Evolutionary conservation across 2,329 filamentous ascomycete genomes (phyloP).

Genomic region (Fusarium floridanum): DNA sequence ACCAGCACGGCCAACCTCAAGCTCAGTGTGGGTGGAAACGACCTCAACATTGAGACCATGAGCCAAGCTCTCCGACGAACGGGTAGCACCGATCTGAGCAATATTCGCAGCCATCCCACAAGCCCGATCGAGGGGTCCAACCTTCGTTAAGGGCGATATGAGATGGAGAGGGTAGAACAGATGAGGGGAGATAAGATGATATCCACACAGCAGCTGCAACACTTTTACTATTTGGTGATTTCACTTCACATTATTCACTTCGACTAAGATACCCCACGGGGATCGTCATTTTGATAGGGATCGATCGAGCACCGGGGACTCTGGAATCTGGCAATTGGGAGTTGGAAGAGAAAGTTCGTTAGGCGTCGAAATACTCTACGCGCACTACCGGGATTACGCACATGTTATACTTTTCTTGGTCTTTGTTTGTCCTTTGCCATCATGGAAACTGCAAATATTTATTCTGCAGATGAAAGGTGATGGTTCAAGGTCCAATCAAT

Average conservation of each 20-base stretch:
- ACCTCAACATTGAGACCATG: conserved; percentile 95
- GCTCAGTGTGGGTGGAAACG: conserved; percentile 60
- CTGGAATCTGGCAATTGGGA: conserved; percentile 47
- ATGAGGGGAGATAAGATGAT: conserved; percentile 25
- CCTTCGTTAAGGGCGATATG: conserved; percentile 43
- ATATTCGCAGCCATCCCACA: conserved; percentile 66
- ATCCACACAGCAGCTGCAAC: conserved; percentile 36
- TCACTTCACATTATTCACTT: conserved; percentile 40
- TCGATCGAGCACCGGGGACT: conserved; percentile 36
- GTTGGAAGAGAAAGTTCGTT: conserved; percentile 48
- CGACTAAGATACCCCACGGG: conserved; percentile 32
- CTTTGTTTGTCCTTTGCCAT: conserved; percentile 30
- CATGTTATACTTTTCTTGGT: conserved; percentile 33
- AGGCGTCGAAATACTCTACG: conserved; percentile 44
- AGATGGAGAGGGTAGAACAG: conserved; percentile 1
- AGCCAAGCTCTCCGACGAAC: conserved; percentile 87
- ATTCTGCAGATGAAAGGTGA: conserved; percentile 13
- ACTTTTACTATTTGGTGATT: conserved; percentile 36
- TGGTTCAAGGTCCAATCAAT: conserved; percentile 12
- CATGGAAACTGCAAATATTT: conserved; percentile 34
- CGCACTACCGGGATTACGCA: conserved; percentile 36
- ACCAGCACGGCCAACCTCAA: conserved; percentile 64
- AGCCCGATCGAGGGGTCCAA: conserved; percentile 65
- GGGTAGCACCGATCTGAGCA: conserved; percentile 81
- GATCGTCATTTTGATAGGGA: conserved; percentile 37